These are phyloP conservation scores for Tritrichomonas musculus DNA, from an alignment of 208 protist species.

Conservation along the genomic window DNA sequence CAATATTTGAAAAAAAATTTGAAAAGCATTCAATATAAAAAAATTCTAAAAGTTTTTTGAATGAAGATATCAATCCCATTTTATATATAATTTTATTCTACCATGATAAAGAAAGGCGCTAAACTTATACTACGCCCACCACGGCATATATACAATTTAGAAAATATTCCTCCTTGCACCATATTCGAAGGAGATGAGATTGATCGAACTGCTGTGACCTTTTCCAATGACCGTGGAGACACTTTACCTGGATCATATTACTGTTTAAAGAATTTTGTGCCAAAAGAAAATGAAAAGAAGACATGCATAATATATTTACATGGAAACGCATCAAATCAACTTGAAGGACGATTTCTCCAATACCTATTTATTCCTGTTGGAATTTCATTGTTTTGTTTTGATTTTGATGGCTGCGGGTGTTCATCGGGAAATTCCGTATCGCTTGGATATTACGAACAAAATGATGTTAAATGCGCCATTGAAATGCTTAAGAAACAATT, in stretches of 20 bases:
- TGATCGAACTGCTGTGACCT: neutral
- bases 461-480: neutral
- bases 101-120: too few relatives aligned
- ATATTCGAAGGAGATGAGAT: neutral
- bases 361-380: constrained; percentile 6
- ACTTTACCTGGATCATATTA: neutral
- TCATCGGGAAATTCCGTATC: neutral
- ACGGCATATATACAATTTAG: neutral
- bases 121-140: neutral
- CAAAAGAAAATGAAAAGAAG: neutral
- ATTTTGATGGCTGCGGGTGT: constrained; percentile 20
- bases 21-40: too few relatives aligned
- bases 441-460: neutral
- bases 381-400: neutral
- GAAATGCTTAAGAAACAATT: neutral
- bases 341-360: neutral
- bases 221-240: neutral
- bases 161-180: neutral
- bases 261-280: neutral
- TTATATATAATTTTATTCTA: too few relatives aligned
- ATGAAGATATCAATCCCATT: too few relatives aligned
- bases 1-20: too few relatives aligned
- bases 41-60: too few relatives aligned
- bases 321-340: constrained; percentile 29
- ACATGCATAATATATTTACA: neutral